Evolutionary conservation across 192 early-diverging fungal genomes (phyloP).

Genomic region (Podila verticillata): DNA sequence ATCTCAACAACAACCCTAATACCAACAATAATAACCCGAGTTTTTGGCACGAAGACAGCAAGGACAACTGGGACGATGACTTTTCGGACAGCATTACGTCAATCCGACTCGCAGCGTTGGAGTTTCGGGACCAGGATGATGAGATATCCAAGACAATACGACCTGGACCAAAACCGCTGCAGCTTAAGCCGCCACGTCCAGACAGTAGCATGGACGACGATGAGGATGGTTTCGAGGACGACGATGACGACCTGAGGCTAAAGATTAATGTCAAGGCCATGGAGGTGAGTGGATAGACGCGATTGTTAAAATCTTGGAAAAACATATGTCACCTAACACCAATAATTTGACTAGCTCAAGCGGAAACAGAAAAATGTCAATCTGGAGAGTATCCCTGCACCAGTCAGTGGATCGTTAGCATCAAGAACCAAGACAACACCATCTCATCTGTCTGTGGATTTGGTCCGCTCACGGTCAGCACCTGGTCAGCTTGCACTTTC

Average conservation of each 20-base stretch:
- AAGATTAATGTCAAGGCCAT: slow-evolving; percentile 19
- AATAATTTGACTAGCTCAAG: neutral
- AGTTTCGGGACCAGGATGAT: slow-evolving; percentile 36
- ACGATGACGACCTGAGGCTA: slow-evolving; percentile 18
- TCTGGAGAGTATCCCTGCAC: slow-evolving; percentile 2
- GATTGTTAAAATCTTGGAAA: no score
- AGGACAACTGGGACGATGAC: slow-evolving; percentile 56
- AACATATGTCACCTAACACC: no score
- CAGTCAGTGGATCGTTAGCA: slow-evolving; percentile 33
- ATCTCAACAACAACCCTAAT: slow-evolving; percentile 12
- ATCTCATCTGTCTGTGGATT: slow-evolving; percentile 27
- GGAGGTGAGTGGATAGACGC: slow-evolving; percentile 1
- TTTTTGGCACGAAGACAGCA: slow-evolving; percentile 28
- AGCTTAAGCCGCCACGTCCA: neutral
- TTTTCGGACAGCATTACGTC: slow-evolving; percentile 48
- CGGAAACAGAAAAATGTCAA: neutral
- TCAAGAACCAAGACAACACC: slow-evolving; percentile 12
- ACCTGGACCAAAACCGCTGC: neutral
- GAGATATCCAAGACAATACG: slow-evolving; percentile 32
- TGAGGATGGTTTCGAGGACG: slow-evolving; percentile 32
- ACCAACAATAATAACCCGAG: neutral
- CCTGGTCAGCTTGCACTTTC: slow-evolving; percentile 34
- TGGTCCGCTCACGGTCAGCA: slow-evolving; percentile 41
- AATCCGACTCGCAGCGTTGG: slow-evolving; percentile 34
- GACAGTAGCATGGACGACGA: slow-evolving; percentile 18